These are phyloP conservation scores for Corchorus olitorius DNA, from an alignment of 345 rosid species.

Conservation along the genomic window DNA sequence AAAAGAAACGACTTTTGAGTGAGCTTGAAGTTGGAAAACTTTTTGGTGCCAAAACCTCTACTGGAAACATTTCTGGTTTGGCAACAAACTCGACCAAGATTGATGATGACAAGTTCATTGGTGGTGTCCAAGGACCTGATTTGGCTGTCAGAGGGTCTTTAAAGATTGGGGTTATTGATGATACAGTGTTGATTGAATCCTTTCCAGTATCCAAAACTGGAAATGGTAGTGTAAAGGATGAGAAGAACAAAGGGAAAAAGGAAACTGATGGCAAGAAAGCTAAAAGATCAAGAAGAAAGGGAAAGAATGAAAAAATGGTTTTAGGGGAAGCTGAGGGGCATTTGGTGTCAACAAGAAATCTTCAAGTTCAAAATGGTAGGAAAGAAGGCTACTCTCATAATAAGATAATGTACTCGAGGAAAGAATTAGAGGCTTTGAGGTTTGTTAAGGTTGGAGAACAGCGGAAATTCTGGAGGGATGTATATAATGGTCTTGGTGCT, in stretches of 20 bases:
- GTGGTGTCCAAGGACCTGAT: constrained; percentile 31
- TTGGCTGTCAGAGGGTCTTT: constrained; percentile 42
- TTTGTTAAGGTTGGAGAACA: constrained; percentile 58
- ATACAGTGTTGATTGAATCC: constrained; percentile 66
- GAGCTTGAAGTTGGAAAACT: constrained; percentile 56
- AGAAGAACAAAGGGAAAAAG: constrained; percentile 42
- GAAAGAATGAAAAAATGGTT: constrained; percentile 32
- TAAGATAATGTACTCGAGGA: constrained; percentile 49
- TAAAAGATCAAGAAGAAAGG: constrained; percentile 42
- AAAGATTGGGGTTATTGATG: constrained; percentile 68
- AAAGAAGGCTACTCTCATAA: not conserved
- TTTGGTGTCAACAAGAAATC: not conserved
- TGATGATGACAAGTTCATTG: constrained; percentile 30
- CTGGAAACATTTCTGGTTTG: constrained; percentile 19
- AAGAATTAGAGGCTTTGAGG: constrained; percentile 76
- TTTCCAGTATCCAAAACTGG: constrained; percentile 34
- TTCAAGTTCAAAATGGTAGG: constrained; percentile 20
- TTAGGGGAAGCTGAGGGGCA: constrained; percentile 24
- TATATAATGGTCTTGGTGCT: constrained; percentile 54
- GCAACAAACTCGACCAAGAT: constrained; percentile 19
- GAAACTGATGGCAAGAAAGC: constrained; percentile 45
- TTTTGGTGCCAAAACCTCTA: constrained; percentile 32
- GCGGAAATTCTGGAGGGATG: constrained; percentile 58
- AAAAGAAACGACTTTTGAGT: constrained; percentile 58
- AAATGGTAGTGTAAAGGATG: constrained; percentile 38